Evolutionary conservation across 2,329 filamentous ascomycete species (phyloP).

Genomic region (Daldinia eschscholtzii): DNA sequence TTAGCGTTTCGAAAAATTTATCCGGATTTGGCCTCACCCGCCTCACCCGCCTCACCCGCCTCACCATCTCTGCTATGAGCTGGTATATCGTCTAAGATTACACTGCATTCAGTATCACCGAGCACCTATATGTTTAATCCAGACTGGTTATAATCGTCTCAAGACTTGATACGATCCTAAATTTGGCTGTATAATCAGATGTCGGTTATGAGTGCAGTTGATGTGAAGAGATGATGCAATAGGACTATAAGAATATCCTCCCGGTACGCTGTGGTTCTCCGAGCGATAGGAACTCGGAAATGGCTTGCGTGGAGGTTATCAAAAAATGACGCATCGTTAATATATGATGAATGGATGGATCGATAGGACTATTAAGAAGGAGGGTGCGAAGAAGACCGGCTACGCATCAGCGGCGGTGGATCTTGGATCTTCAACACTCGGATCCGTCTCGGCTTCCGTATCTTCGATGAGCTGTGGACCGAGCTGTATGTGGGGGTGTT

Average conservation of each 20-base stretch:
- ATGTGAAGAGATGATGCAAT: neutral
- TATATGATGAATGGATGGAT: neutral
- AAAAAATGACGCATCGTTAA: neutral
- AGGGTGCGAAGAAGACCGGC: neutral
- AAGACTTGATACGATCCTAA: neutral
- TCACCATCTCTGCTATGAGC: too few species aligned
- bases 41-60: too few species aligned
- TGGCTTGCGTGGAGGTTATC: neutral
- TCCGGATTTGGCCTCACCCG: neutral
- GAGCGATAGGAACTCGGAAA: neutral
- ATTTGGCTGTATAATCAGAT: neutral
- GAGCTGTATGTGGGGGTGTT: neutral
- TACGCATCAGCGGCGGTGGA: neutral
- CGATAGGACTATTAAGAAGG: neutral
- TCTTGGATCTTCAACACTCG: neutral
- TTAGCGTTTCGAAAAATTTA: neutral
- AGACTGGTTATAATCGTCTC: neutral
- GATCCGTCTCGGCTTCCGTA: neutral
- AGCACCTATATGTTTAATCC: neutral
- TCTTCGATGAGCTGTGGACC: slow-evolving; percentile 1
- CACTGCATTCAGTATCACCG: neutral
- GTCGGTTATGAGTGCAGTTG: neutral
- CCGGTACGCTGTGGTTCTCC: neutral
- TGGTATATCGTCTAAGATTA: neutral
- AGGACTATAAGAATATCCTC: neutral